phyloP scores from a whole-genome alignment of 225 moss, liverwort and hornwort genomes.

The Climacium dendroides region DNA sequence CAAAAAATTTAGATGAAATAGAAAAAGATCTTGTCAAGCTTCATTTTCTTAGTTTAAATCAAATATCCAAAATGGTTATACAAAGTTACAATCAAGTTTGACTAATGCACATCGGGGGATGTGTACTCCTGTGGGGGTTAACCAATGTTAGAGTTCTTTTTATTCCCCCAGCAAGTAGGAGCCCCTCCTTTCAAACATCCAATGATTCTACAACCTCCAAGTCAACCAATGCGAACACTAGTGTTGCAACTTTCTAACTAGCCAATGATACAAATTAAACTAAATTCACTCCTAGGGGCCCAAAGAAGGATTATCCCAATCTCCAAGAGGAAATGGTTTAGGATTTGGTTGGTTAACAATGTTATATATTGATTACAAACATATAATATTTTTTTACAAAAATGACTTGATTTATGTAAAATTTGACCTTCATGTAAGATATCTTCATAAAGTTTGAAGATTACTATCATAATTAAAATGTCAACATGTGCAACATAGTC shows the following conservation, averaged over 20 bases:
- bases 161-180: fast-evolving
- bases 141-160: fast-evolving
- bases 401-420: background rate
- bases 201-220: too few species aligned
- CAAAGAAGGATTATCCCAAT: background rate
- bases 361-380: background rate
- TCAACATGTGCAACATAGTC: fast-evolving
- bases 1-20: too few species aligned
- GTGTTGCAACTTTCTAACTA: too few species aligned
- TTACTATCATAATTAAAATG: background rate
- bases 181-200: fast-evolving
- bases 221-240: too few species aligned
- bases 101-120: too few species aligned
- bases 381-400: background rate
- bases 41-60: too few species aligned
- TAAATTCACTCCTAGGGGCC: fast-evolving
- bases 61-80: too few species aligned
- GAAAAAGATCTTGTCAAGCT: too few species aligned
- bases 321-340: background rate
- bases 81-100: too few species aligned
- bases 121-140: too few species aligned
- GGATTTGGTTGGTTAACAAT: background rate
- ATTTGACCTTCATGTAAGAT: background rate
- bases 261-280: background rate
- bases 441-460: background rate